These are phyloP conservation scores for Spergularia azorica DNA, from an alignment of 179 eudicot genomes.

Conservation along the genomic window DNA sequence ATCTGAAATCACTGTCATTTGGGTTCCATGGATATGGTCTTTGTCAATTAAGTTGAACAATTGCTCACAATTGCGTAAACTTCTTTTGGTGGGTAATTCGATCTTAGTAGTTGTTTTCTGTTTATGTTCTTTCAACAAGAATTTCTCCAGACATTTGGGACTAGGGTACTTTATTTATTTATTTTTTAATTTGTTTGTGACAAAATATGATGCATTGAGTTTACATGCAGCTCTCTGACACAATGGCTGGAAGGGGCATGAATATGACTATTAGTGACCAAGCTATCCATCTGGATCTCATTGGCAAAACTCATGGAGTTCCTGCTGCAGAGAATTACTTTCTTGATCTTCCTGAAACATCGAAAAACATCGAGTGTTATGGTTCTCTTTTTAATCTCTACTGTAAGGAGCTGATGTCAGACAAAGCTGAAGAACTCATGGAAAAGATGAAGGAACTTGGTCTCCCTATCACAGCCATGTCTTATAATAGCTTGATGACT, in stretches of 20 bases:
- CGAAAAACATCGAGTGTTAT: slow-evolving; percentile 71
- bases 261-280: slow-evolving; percentile 84
- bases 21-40: not conserved
- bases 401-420: slow-evolving; percentile 77
- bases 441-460: slow-evolving; percentile 95
- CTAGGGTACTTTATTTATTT: not conserved
- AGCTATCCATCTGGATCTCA: slow-evolving; percentile 92
- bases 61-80: not conserved
- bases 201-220: slow-evolving; percentile 6
- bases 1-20: too few species aligned
- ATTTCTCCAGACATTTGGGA: not conserved
- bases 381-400: slow-evolving; percentile 88
- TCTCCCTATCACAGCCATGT: slow-evolving; percentile 69
- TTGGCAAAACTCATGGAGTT: slow-evolving; percentile 73
- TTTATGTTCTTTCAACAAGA: not conserved
- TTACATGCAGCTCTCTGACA: slow-evolving; percentile 72
- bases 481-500: slow-evolving; percentile 91
- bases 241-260: slow-evolving; percentile 81
- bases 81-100: not conserved
- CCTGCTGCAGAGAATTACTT: slow-evolving; percentile 85
- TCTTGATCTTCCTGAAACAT: slow-evolving; percentile 67
- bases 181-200: not conserved
- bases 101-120: not conserved
- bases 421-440: slow-evolving; percentile 81
- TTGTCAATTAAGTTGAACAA: not conserved